Evolutionary conservation across 192 early-diverging fungal species (phyloP).

Genomic region (Coemansia sp.): DNA sequence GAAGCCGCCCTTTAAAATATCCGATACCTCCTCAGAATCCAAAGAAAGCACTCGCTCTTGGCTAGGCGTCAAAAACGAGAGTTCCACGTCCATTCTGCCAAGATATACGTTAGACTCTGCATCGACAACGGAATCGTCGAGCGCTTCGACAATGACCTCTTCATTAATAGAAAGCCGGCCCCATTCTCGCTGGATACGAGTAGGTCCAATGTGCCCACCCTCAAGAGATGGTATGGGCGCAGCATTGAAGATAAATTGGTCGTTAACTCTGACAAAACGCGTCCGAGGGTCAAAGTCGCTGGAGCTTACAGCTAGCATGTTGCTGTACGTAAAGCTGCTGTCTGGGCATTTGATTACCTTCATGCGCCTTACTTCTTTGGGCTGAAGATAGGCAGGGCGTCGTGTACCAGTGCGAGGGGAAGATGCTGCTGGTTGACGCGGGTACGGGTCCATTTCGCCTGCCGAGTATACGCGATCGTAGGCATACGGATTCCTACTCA

Average conservation of each 20-base stretch:
- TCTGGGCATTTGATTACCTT: conserved; percentile 54
- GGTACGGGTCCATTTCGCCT: conserved; percentile 51
- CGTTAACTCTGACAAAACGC: conserved; percentile 76
- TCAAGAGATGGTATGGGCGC: conserved; percentile 19
- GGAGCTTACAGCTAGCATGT: conserved; percentile 73
- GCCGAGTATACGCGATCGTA: conserved; percentile 44
- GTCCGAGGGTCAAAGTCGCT: conserved; percentile 68
- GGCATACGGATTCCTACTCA: conserved; percentile 39
- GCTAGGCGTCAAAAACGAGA: conserved; percentile 59
- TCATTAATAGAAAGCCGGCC: conserved; percentile 57
- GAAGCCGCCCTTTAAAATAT: conserved; percentile 60
- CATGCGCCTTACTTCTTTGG: conserved; percentile 38
- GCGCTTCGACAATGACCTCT: conserved; percentile 58
- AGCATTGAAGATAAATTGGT: conserved; percentile 79
- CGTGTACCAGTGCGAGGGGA: conserved; percentile 1
- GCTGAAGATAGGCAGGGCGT: conserved; percentile 10
- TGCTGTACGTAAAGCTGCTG: conserved; percentile 60
- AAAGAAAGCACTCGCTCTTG: conserved; percentile 59
- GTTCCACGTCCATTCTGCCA: conserved; percentile 56
- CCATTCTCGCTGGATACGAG: conserved; percentile 52
- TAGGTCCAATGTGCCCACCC: conserved; percentile 39
- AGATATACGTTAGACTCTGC: conserved; percentile 52
- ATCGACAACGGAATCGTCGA: conserved; percentile 44
- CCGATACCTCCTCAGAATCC: conserved; percentile 73
- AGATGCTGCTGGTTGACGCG: conserved; percentile 11